phyloP scores from a whole-genome alignment of 306 rosid species.

The Acmispon strigosus region DNA sequence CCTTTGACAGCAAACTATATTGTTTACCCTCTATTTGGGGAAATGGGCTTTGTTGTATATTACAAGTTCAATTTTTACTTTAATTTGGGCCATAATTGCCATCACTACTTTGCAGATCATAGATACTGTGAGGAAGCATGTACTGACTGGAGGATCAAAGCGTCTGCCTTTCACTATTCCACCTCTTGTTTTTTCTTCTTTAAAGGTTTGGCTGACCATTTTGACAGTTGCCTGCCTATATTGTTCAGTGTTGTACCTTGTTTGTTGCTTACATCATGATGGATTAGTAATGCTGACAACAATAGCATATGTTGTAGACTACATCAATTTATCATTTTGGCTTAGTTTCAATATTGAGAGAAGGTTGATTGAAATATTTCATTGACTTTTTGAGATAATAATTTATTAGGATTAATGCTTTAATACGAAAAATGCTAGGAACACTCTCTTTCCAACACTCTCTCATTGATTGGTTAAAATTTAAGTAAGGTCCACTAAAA shows the following conservation, averaged over 20 bases:
- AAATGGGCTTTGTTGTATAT: constrained; percentile 9
- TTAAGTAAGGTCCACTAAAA: too few species aligned
- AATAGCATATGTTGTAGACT: constrained; percentile 9
- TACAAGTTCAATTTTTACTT: constrained; percentile 12
- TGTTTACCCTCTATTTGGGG: background rate
- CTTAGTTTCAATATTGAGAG: background rate
- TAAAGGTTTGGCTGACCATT: constrained; percentile 60
- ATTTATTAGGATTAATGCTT: background rate
- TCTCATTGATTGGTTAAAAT: too few species aligned
- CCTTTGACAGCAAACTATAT: background rate
- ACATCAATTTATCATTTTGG: background rate
- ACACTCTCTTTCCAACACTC: too few species aligned
- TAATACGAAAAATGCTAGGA: too few species aligned
- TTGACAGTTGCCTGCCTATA: constrained; percentile 11
- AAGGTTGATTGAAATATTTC: constrained; percentile 2
- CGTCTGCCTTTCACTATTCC: constrained; percentile 92
- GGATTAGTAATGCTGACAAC: background rate
- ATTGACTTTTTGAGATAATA: background rate
- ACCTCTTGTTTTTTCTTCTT: constrained; percentile 76
- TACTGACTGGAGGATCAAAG: constrained; percentile 80
- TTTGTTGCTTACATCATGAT: constrained; percentile 14
- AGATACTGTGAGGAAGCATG: constrained; percentile 74
- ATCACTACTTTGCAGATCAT: constrained; percentile 70
- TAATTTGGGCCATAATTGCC: constrained; percentile 13
- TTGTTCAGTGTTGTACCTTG: constrained; percentile 1